These are phyloP conservation scores for Coelastrella sp. DNA, from an alignment of 139 green algal species.

Conservation along the genomic window DNA sequence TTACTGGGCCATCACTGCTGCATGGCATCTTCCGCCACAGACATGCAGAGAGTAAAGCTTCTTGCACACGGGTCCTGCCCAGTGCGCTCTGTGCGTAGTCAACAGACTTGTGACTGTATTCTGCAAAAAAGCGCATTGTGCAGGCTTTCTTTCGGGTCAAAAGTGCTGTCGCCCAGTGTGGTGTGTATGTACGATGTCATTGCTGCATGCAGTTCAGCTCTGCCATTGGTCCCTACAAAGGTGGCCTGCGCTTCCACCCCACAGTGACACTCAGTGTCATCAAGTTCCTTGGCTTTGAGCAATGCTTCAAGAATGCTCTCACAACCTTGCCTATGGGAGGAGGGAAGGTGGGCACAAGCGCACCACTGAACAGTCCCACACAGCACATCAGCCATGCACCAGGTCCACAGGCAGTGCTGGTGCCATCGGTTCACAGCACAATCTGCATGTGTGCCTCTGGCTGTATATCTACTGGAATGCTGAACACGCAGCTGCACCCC, in stretches of 20 bases:
- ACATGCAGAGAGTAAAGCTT: no score
- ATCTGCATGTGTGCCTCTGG: no score
- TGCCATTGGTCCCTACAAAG: conserved; percentile 91
- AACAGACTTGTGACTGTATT: background rate
- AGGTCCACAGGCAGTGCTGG: no score
- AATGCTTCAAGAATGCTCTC: conserved; percentile 87
- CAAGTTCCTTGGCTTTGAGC: conserved; percentile 86
- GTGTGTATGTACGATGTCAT: background rate
- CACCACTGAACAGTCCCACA: no score
- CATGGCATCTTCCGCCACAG: background rate
- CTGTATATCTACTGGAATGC: no score
- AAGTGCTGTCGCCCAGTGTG: background rate
- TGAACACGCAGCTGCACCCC: no score
- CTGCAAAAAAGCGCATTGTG: background rate
- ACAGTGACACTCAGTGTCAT: conserved; percentile 83
- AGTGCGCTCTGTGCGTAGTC: no score
- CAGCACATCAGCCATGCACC: no score
- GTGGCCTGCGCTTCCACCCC: conserved; percentile 86
- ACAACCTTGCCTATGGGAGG: conserved; percentile 86
- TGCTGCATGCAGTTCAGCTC: conserved; percentile 79
- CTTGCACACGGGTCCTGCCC: no score
- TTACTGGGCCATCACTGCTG: background rate
- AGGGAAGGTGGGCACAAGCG: conserved; percentile 57
- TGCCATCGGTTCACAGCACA: no score
- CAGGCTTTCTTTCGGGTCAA: background rate